These are phyloP conservation scores for Calonectria hongkongensis DNA, from an alignment of 2,329 filamentous ascomycete species.

Conservation along the genomic window DNA sequence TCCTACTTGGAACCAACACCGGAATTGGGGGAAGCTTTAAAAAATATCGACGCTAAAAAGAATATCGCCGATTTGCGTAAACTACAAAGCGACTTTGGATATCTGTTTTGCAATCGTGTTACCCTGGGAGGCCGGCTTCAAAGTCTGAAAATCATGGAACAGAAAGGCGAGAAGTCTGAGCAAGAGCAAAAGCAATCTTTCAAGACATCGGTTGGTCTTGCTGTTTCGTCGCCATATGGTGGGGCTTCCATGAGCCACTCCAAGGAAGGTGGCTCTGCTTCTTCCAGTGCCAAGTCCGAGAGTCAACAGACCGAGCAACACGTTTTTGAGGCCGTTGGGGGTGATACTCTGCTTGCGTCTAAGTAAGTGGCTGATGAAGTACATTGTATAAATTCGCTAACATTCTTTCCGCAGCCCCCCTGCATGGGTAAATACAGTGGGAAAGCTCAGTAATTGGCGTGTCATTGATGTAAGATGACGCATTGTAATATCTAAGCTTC, in stretches of 20 bases:
- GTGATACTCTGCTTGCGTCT: conserved; percentile 3
- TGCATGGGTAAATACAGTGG: not conserved
- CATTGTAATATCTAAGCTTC: accelerated
- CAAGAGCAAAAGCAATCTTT: conserved; percentile 11
- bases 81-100: conserved; percentile 1
- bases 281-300: not conserved
- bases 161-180: not conserved
- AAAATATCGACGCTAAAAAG: not conserved
- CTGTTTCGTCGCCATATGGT: not conserved
- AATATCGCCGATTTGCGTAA: not conserved
- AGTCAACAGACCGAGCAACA: not conserved
- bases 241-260: not conserved
- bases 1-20: not conserved
- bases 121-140: conserved; percentile 4
- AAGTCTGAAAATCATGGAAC: conserved; percentile 7
- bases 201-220: not conserved
- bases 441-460: not conserved
- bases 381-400: not conserved
- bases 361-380: not conserved
- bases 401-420: not conserved
- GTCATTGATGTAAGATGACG: not conserved
- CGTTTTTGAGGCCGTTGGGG: conserved; percentile 1
- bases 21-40: not conserved
- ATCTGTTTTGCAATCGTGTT: conserved; percentile 8
- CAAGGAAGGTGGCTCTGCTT: not conserved